Percentiles rank a stretch among this genome's conserved stretches.
phyloP scores from a whole-genome alignment of 768 basidiomycete species.

The Amanita muscaria region DNA sequence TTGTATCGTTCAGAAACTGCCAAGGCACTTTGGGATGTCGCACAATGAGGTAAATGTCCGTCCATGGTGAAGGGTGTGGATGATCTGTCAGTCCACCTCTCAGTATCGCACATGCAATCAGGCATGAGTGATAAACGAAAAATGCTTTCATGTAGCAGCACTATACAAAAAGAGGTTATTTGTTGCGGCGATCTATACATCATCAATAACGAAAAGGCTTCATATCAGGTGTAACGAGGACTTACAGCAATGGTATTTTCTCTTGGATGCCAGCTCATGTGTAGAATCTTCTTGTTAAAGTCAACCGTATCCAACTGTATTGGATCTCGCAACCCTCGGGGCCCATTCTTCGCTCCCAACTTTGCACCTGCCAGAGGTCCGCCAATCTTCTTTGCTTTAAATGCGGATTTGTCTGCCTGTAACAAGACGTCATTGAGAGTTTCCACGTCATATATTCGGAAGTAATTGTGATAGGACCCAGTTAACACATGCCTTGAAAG shows the following conservation, averaged over 20 bases:
- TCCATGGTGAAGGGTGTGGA: neutral
- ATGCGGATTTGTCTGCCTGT: constrained; percentile 98
- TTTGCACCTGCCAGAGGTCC: constrained; percentile 71
- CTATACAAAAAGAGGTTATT: constrained; percentile 92
- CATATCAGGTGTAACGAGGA: constrained; percentile 12
- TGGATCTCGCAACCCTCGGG: constrained; percentile 68
- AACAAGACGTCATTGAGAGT: constrained; percentile 82
- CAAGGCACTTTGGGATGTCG: neutral
- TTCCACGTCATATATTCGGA: constrained; percentile 97
- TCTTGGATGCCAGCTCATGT: constrained; percentile 94
- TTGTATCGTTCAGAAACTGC: neutral
- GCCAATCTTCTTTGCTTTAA: constrained; percentile 99
- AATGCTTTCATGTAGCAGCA: constrained; percentile 30
- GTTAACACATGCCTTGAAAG: constrained; percentile 73
- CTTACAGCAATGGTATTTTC: constrained; percentile 97
- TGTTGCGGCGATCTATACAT: constrained; percentile 80
- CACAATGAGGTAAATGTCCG: constrained; percentile 1
- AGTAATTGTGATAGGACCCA: constrained; percentile 99
- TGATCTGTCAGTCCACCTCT: constrained; percentile 5
- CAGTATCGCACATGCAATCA: constrained; percentile 4
- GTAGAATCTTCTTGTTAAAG: constrained; percentile 96
- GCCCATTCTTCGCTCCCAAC: constrained; percentile 65
- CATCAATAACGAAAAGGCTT: neutral
- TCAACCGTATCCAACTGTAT: constrained; percentile 84
- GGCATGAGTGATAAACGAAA: constrained; percentile 5